These are phyloP conservation scores for Luffa aegyptiaca DNA, from an alignment of 306 rosid genomes.

Conservation along the genomic window DNA sequence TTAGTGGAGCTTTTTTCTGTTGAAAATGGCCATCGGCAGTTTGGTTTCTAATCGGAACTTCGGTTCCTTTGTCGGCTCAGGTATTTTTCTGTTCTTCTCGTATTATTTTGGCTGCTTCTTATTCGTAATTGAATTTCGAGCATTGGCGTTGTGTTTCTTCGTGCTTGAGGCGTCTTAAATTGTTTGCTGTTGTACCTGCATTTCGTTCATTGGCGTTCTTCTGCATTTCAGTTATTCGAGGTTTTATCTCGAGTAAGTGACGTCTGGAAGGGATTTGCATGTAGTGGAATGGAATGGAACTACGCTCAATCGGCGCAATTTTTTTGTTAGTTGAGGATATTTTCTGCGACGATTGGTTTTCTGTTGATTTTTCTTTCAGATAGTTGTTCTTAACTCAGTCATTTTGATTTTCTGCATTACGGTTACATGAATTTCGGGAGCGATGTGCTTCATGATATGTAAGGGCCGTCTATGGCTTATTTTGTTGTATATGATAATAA, in stretches of 20 bases:
- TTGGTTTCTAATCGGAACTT: conserved; percentile 59
- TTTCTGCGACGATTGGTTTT: neutral
- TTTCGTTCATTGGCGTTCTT: neutral
- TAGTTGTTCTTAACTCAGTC: neutral
- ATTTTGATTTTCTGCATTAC: neutral
- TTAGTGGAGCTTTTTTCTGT: neutral
- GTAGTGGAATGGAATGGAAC: neutral
- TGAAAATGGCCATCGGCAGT: conserved; percentile 58
- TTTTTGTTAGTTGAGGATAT: neutral
- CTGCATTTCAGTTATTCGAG: neutral
- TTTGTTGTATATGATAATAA: neutral
- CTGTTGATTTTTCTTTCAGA: neutral
- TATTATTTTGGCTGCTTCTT: neutral
- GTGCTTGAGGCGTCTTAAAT: neutral
- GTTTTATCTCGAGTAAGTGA: neutral
- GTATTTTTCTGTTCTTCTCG: conserved; percentile 14
- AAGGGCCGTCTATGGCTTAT: neutral
- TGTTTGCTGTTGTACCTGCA: neutral
- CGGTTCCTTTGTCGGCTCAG: conserved; percentile 44
- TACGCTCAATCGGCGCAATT: neutral
- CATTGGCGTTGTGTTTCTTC: neutral
- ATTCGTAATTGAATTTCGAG: neutral
- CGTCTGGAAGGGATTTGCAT: neutral
- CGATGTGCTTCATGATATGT: neutral
- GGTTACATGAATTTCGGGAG: neutral